Evolutionary conservation across 331 rosid genomes (phyloP).

Genomic region (Malus hybrid): DNA sequence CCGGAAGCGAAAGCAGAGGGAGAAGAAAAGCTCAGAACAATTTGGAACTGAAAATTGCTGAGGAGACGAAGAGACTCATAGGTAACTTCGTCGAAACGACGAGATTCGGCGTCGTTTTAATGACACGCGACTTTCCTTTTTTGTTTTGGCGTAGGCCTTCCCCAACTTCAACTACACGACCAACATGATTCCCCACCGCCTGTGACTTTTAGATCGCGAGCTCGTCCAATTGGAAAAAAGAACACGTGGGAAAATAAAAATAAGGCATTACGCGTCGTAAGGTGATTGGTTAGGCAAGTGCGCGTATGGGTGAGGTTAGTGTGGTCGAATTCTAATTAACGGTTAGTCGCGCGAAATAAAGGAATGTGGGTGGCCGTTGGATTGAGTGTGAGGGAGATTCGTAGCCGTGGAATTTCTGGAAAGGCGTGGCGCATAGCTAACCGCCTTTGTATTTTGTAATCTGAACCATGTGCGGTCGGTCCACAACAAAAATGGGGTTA

Average conservation of each 20-base stretch:
- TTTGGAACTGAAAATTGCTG: neutral
- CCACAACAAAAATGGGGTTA: neutral
- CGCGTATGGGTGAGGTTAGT: neutral
- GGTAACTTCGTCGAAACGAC: constrained; percentile 13
- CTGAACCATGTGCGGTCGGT: neutral
- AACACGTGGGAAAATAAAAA: neutral
- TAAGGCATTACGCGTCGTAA: neutral
- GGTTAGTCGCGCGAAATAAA: neutral
- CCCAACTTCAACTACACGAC: neutral
- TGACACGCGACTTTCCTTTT: neutral
- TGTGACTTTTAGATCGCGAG: neutral
- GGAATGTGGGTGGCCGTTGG: neutral
- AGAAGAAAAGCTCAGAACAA: neutral
- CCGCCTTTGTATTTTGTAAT: neutral
- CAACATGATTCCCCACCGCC: neutral
- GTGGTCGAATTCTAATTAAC: neutral
- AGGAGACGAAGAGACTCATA: neutral
- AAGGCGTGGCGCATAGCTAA: neutral
- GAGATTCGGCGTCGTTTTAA: constrained; percentile 13
- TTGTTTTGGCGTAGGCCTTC: neutral
- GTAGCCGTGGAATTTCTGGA: neutral
- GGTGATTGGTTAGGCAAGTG: neutral
- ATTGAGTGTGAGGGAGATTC: neutral
- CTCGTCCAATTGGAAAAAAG: neutral
- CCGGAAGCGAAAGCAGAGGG: neutral